These are phyloP conservation scores for Papilionanthe hybrid DNA, from an alignment of 116 monocot species.

Conservation along the genomic window DNA sequence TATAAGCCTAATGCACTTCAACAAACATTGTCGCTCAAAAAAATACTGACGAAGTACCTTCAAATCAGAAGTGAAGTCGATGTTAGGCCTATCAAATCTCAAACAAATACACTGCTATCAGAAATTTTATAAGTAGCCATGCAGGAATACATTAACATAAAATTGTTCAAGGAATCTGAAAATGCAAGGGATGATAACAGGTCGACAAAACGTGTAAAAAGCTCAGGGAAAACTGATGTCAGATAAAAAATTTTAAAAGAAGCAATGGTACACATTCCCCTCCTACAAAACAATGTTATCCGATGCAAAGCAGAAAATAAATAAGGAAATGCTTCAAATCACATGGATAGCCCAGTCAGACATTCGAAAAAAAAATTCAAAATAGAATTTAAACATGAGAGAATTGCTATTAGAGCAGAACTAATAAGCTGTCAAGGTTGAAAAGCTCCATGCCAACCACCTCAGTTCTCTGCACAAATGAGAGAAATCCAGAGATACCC, in stretches of 20 bases:
- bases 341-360: too few species aligned
- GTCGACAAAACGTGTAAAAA: neutral
- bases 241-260: neutral
- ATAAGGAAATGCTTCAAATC: neutral
- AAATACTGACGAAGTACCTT: slow-evolving; percentile 71
- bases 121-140: neutral
- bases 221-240: neutral
- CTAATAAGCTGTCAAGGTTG: too few species aligned
- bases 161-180: neutral
- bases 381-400: too few species aligned
- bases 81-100: neutral
- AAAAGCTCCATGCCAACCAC: too few species aligned
- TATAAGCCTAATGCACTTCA: slow-evolving; percentile 75
- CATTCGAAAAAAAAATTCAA: too few species aligned
- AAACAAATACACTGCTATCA: neutral
- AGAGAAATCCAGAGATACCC: too few species aligned
- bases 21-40: slow-evolving; percentile 88
- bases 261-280: neutral
- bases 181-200: neutral
- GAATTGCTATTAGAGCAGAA: too few species aligned
- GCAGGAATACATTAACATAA: neutral
- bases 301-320: neutral
- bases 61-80: slow-evolving; percentile 13
- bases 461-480: too few species aligned
- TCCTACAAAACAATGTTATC: neutral